Conservation (phyloP, 2,329 filamentous ascomycete species). For the Fusarium begoniae region DNA sequence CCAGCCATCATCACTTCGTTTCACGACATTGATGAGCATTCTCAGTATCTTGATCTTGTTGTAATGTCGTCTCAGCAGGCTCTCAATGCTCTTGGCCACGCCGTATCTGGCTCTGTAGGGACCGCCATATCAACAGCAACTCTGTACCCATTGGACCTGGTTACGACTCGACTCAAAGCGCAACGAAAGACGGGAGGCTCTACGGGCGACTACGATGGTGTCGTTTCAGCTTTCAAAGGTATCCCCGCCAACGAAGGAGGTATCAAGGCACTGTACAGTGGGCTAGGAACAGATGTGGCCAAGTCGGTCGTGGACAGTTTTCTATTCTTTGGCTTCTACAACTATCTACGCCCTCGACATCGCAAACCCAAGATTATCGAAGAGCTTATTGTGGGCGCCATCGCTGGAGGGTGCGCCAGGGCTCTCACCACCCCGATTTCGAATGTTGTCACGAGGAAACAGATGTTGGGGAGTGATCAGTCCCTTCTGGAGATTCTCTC, state of each 20-base stretch:
- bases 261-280: constrained; percentile 73
- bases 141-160: constrained; percentile 83
- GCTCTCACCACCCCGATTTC: constrained; percentile 82
- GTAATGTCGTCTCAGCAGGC: constrained; percentile 47
- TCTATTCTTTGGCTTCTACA: constrained; percentile 87
- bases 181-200: constrained; percentile 67
- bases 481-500: constrained; percentile 67
- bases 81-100: constrained; percentile 83
- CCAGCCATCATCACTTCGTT: background rate
- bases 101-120: constrained; percentile 79
- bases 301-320: constrained; percentile 81
- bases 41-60: background rate
- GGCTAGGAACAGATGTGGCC: constrained; percentile 69
- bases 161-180: constrained; percentile 84
- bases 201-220: constrained; percentile 65
- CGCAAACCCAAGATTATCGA: constrained; percentile 68
- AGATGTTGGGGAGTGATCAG: constrained; percentile 64
- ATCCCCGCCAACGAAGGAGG: constrained; percentile 80
- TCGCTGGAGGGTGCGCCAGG: constrained; percentile 79
- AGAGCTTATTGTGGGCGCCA: constrained; percentile 77
- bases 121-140: constrained; percentile 81
- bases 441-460: constrained; percentile 84
- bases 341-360: constrained; percentile 54
- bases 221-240: constrained; percentile 74
- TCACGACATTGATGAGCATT: background rate